Evolutionary conservation across 441 rosid genomes (phyloP).

Genomic region (Populus trichocarpa): DNA sequence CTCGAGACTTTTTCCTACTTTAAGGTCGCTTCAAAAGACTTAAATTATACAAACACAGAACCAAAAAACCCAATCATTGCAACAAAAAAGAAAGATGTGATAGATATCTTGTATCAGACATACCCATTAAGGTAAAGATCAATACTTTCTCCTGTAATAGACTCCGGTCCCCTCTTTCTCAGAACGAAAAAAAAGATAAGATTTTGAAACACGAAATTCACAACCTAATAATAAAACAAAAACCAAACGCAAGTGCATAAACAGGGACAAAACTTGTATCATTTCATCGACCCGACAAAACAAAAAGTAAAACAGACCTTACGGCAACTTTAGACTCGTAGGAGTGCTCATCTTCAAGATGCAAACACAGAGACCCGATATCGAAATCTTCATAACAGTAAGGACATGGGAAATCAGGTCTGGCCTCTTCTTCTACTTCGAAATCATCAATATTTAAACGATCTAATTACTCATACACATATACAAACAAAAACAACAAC

Average conservation of each 20-base stretch:
- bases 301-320: constrained; percentile 7
- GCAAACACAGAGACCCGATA: constrained; percentile 49
- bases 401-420: constrained; percentile 58
- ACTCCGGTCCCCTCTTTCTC: not conserved
- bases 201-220: not conserved
- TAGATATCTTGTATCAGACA: no score
- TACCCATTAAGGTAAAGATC: no score
- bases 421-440: constrained; percentile 55
- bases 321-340: constrained; percentile 56
- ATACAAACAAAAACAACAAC: not conserved
- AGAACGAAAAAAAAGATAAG: not conserved
- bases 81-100: no score
- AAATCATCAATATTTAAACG: constrained; percentile 51
- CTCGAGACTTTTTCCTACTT: no score
- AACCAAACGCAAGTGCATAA: not conserved
- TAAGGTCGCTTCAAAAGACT: no score
- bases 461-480: constrained; percentile 23
- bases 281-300: not conserved
- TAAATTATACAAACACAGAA: no score
- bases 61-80: no score
- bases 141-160: not conserved
- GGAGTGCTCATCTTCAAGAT: constrained; percentile 61
- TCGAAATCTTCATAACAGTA: constrained; percentile 64
- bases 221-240: not conserved
- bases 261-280: not conserved